These are phyloP conservation scores for Fusarium irregulare DNA, from an alignment of 2,329 filamentous ascomycete species.

Conservation along the genomic window DNA sequence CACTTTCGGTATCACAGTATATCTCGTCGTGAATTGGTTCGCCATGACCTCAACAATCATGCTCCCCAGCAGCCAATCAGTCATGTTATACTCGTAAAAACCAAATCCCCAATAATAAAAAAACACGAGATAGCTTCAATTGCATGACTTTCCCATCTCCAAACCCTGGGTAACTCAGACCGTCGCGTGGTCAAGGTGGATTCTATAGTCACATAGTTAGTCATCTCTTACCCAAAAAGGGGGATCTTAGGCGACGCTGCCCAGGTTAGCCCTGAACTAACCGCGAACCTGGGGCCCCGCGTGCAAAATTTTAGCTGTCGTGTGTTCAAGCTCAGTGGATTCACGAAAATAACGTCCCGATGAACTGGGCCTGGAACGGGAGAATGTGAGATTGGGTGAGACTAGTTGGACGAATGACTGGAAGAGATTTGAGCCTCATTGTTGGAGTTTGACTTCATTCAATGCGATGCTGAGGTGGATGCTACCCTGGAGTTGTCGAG, in stretches of 20 bases:
- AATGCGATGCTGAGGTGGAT: accelerated
- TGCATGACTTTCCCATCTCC: neutral
- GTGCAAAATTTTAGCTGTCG: constrained; percentile 18
- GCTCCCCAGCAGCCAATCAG: too few species aligned
- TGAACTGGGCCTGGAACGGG: neutral
- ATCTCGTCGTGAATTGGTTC: too few species aligned
- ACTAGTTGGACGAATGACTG: neutral
- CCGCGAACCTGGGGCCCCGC: constrained; percentile 28
- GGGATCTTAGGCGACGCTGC: constrained; percentile 9
- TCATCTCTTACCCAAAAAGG: constrained; percentile 14
- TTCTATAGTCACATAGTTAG: neutral
- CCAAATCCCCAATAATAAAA: neutral
- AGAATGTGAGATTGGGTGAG: neutral
- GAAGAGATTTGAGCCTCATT: neutral
- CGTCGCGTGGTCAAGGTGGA: constrained; percentile 13
- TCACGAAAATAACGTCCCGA: constrained; percentile 4
- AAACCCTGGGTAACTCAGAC: neutral
- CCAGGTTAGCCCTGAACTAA: constrained; percentile 5
- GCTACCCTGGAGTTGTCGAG: neutral
- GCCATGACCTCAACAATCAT: too few species aligned
- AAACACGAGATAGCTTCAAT: constrained; percentile 13
- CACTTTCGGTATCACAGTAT: too few species aligned
- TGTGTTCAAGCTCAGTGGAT: constrained; percentile 23
- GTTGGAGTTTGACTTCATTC: neutral
- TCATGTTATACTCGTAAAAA: neutral